Evolutionary conservation across 2,329 filamentous ascomycete genomes (phyloP), one percentile per base, ranked within the genome.

Genomic region (Phialocephala sp.): DNA sequence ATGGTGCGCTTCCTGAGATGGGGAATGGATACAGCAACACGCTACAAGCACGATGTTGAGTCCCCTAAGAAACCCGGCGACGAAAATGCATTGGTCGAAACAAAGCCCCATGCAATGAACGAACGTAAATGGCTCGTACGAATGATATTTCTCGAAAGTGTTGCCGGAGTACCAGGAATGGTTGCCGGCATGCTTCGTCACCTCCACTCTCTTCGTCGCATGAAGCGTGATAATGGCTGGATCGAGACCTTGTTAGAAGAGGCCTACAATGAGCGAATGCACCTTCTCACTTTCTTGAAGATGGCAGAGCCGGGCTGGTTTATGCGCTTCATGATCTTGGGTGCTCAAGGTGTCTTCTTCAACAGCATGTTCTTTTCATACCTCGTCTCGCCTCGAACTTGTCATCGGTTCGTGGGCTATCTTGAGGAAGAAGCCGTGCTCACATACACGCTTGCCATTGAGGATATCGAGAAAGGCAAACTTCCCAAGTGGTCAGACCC

Each of bases 401-500:
- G 92, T 75, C 95, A 99, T 79, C 90, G 95, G 54, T 98, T 99
- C 78, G 94, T 98, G 61, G 95, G 94, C 1, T 98, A 98, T 73
- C 87, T 99, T 14, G 95, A 99, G 79, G 95, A 99, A 78, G 95
- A 99, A 79, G 95, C 95, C 9, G 94, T 98, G 1, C 86, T 97
- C 75, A 99, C 95, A 0, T 99, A 99, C 81, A 95, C 93, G 0
- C 89, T 93, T 59, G 92, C 93, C 67, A 91, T 98, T 73, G 83
- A 88, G 71, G 95, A 98, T 75, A 86, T 99, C 27, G 94, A 98
- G 65, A 84, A 85, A 2, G 94, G 94, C n/a, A 86, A 87, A 65
- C 81, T 97, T 15, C 93, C 94, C 0, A 88, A 88, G 72, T 99
- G 95, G 94, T 83, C 87, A 32, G 83, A 87, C 81, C 71, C 72